phyloP scores from a whole-genome alignment of 768 basidiomycete genomes.

The Pleurotus pulmonarius region DNA sequence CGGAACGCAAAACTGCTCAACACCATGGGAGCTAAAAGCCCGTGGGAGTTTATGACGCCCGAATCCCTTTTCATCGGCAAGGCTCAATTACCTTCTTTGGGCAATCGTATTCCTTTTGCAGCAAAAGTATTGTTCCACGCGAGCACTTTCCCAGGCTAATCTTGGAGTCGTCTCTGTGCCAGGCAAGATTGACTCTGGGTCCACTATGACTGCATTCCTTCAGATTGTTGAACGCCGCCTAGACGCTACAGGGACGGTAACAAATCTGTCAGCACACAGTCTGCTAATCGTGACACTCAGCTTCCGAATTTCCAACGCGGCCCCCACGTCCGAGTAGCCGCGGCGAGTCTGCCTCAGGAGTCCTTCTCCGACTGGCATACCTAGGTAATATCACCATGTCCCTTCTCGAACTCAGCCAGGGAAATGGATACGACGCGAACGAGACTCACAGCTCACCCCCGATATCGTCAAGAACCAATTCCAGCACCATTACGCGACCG shows the following conservation, averaged over 20 bases:
- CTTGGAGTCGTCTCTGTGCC: too few species aligned
- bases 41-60: not conserved
- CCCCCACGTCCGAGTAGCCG: conserved; percentile 4
- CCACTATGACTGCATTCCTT: too few species aligned
- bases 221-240: too few species aligned
- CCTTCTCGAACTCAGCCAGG: not conserved
- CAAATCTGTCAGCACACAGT: not conserved
- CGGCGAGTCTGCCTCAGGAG: not conserved
- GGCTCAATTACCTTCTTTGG: not conserved
- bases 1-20: not conserved
- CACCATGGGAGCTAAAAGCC: not conserved
- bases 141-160: too few species aligned
- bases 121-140: not conserved
- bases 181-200: too few species aligned
- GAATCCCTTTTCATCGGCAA: not conserved
- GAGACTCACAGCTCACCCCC: not conserved
- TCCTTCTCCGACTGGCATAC: conserved; percentile 1
- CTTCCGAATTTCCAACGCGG: not conserved
- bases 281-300: conserved; percentile 3
- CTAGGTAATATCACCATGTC: not conserved
- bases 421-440: not conserved
- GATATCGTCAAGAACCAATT: not conserved
- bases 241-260: too few species aligned
- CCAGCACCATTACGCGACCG: not conserved
- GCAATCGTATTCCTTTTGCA: not conserved